Base-by-base conservation (phyloP, 192 early-diverging fungal species). In the Geranomyces michiganensis region DNA sequence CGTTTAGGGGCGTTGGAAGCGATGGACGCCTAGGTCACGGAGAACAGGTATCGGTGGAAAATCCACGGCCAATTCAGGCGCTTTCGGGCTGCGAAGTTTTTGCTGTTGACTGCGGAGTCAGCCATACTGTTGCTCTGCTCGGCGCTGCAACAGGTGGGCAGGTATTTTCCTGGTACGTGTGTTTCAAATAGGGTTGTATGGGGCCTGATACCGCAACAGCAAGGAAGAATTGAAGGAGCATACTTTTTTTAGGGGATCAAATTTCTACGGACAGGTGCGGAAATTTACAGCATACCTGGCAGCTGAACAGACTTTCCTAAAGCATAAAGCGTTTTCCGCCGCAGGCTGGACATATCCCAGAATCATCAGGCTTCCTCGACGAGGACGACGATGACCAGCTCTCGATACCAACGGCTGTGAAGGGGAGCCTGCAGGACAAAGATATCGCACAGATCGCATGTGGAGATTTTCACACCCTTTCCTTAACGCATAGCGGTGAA, bases 181-280 rank as follows among this genome's bases (percentile, higher is more conserved):
- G 46, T 47, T 47, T 10, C 46, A 19, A 47, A 47, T 19, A 19
- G 46, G 12, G 10, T 47, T 47, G 46, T 47, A n/a, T n/a, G n/a
- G n/a, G n/a, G n/a, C n/a, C n/a, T n/a, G n/a, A n/a, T n/a, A n/a
- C n/a, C n/a, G n/a, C n/a, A n/a, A n/a, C n/a, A n/a, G n/a, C n/a
- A n/a, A n/a, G n/a, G n/a, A n/a, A n/a, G n/a, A n/a, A n/a, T n/a
- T n/a, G n/a, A n/a, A n/a, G n/a, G n/a, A n/a, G n/a, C n/a, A n/a
- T 53, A 7, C 24, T 3, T n/a, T 53, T 15, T 15, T 3, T 8
- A 53, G 51, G 75, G 79, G 79, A 12, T 75, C 72, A 31, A 81
- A 81, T 56, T 81, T 77, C 56, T 81, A 76, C 53, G 75, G 79
- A 9, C 79, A 80, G 74, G 68, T 68, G 51, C 21, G 1, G 15